Base-by-base conservation (phyloP, 805 yeast species). In the Metschnikowia koreensis region DNA sequence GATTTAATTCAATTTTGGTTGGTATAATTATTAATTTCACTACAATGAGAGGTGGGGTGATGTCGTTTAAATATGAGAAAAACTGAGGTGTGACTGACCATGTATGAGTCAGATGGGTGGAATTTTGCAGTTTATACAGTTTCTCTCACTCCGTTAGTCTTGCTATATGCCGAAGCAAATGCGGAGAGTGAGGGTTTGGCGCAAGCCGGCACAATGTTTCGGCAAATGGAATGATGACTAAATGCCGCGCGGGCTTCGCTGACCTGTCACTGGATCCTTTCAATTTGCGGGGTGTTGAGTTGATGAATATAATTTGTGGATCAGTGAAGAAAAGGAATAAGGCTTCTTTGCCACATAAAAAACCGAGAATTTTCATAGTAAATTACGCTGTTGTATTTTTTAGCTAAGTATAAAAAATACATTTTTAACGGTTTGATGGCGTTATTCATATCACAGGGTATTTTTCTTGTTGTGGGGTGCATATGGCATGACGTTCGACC, bases 151-250 rank as follows among this genome's bases (percentile, higher is more conserved):
- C 28, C 12, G 6, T 27, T 13, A 12, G 29, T n/a, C 28, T 16
- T 12, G 33, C 44, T 8, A 46, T 40, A 13, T 31, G 48, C 48
- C 49, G 44, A 46, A 46, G 41, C 11, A 31, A 7, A 44, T 34
- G 49, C 49, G 49, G 37, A 46, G 29, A 41, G 49, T 34, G 49
- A 44, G 49, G 44, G 31, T 12, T 26, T 22, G 43, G 49, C 44
- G 39, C 26, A 22, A 13, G 44, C 49, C 49, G 44, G 49, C 31
- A 33, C 41, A 33, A 15, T 8, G 11, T 5, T 34, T 46, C 48
- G 48, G 48, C 48, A n/a, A 39, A 31, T 31, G 27, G 15, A 29
- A 28, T 22, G 22, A 6, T 41, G 43, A 41, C 43, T 28, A 41
- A 27, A 43, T 27, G 39, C 16, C 31, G 46, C 37, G 29, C 39